These are phyloP conservation scores for Platanthera guangdongensis DNA, from an alignment of 106 monocot genomes.

Conservation along the genomic window DNA sequence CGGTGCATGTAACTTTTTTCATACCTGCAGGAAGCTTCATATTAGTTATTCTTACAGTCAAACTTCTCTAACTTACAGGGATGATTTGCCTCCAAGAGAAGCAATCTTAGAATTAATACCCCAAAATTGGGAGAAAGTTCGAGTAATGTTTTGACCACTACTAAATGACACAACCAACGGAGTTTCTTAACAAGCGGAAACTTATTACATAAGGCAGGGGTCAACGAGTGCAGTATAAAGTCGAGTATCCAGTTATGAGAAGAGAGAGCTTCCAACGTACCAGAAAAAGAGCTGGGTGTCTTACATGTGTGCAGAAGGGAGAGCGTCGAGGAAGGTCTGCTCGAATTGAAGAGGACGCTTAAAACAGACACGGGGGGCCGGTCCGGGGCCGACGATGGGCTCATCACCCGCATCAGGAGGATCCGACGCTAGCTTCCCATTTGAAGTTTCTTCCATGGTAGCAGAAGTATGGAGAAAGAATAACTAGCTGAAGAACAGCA, in stretches of 20 bases:
- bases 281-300: background rate
- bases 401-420: conserved; percentile 33
- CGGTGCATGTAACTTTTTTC: conserved; percentile 99
- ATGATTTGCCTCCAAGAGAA: background rate
- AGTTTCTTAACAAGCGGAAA: background rate
- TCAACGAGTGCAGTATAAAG: background rate
- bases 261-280: background rate
- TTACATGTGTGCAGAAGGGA: conserved; percentile 91
- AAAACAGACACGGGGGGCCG: conserved; percentile 34
- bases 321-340: conserved; percentile 82
- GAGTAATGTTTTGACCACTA: background rate
- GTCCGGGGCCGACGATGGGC: conserved; percentile 64
- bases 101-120: background rate
- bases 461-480: no score
- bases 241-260: background rate
- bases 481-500: no score
- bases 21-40: conserved; percentile 42
- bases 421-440: conserved; percentile 13
- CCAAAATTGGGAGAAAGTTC: background rate
- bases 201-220: background rate
- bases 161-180: background rate
- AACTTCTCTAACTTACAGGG: background rate
- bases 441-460: conserved; percentile 17
- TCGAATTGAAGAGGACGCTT: conserved; percentile 98
- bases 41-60: background rate